A percentile compares a stretch with the other conserved stretches of the same genome.
Conservation (phyloP, 768 basidiomycete species). For the Coprinopsis marcescibilis region DNA sequence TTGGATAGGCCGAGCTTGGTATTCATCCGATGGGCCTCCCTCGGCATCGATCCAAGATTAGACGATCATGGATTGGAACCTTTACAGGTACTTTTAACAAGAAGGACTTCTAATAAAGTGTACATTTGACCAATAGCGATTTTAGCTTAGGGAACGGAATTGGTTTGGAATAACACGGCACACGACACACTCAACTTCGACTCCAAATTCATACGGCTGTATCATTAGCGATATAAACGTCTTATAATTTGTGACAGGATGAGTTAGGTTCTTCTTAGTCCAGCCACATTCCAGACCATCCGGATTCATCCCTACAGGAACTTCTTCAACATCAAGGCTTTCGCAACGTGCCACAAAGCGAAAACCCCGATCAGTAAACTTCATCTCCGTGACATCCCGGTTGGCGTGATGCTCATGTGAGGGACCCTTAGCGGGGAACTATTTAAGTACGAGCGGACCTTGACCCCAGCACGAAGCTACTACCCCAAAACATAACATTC, state of each 20-base stretch:
- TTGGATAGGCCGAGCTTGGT: too few species aligned
- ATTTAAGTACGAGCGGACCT: conserved; percentile 3
- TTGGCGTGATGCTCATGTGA: conserved; percentile 13
- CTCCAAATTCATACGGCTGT: too few species aligned
- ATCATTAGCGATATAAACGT: background rate
- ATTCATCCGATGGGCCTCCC: too few species aligned
- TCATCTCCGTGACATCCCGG: conserved; percentile 9
- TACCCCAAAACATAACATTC: conserved; percentile 1
- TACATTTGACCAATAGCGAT: too few species aligned
- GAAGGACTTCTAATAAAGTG: too few species aligned
- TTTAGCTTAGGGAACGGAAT: too few species aligned
- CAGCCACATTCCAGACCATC: conserved; percentile 11
- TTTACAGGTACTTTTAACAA: too few species aligned
- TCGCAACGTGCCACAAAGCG: conserved; percentile 3
- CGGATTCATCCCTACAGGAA: background rate
- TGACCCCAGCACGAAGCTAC: conserved; percentile 6
- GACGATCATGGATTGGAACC: too few species aligned
- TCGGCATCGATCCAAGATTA: too few species aligned
- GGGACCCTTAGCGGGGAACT: conserved; percentile 3
- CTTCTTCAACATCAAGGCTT: background rate
- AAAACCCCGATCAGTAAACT: background rate
- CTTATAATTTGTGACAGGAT: too few species aligned
- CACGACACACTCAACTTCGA: too few species aligned
- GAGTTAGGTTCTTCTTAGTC: background rate
- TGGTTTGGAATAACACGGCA: too few species aligned